Percentiles rank a stretch among this genome's conserved stretches.
phyloP scores from a whole-genome alignment of 768 basidiomycete species.

The Austroboletus festivus region DNA sequence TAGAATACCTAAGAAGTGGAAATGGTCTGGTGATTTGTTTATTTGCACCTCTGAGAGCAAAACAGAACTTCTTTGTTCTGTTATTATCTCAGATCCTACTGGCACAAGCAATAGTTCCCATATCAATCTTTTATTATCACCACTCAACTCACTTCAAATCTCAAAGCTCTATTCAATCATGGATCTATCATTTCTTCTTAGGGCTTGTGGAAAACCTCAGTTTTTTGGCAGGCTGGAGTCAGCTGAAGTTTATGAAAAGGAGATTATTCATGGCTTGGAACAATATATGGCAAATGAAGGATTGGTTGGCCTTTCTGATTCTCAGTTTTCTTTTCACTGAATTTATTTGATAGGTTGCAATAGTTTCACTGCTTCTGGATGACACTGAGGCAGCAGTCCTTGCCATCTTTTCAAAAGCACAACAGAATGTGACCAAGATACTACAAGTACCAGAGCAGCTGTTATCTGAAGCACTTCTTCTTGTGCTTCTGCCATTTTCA shows the following conservation, averaged over 20 bases:
- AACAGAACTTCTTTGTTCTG: slow-evolving; percentile 47
- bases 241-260: slow-evolving; percentile 37
- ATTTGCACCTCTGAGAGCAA: slow-evolving; percentile 36
- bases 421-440: slow-evolving; percentile 32
- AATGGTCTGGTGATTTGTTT: slow-evolving; percentile 59
- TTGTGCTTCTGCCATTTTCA: slow-evolving; percentile 25
- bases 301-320: slow-evolving; percentile 38
- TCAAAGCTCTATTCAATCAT: slow-evolving; percentile 45
- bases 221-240: slow-evolving; percentile 54
- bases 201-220: slow-evolving; percentile 45
- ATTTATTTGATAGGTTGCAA: slow-evolving; percentile 40
- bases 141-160: slow-evolving; percentile 42
- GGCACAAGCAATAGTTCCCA: slow-evolving; percentile 43
- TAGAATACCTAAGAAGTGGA: slow-evolving; percentile 62
- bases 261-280: slow-evolving; percentile 39
- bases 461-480: slow-evolving; percentile 18
- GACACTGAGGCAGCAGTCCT: slow-evolving; percentile 48
- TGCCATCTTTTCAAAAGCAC: slow-evolving; percentile 48
- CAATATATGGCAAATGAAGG: slow-evolving; percentile 45
- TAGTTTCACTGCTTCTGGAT: slow-evolving; percentile 48
- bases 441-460: slow-evolving; percentile 41
- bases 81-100: slow-evolving; percentile 44
- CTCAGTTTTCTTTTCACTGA: slow-evolving; percentile 3
- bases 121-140: slow-evolving; percentile 46
- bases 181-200: slow-evolving; percentile 46